Conservation (phyloP, 179 eudicot genomes). For the Drosera spatulata region DNA sequence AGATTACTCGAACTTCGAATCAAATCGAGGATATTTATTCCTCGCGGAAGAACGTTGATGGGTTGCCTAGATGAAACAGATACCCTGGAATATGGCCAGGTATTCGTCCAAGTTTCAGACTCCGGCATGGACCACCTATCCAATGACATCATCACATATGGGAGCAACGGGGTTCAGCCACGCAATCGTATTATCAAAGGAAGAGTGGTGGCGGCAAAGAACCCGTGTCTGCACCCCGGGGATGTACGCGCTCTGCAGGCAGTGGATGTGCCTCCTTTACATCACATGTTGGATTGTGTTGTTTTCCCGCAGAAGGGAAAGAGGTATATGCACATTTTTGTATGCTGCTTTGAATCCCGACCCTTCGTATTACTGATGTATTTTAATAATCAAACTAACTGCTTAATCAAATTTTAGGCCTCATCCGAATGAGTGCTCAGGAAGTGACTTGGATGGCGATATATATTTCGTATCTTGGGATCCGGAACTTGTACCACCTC, state of each 20-base stretch:
- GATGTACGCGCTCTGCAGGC: constrained; percentile 78
- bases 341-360: neutral
- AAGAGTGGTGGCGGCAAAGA: constrained; percentile 76
- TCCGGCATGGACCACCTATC: neutral
- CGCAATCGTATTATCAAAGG: constrained; percentile 25
- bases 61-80: constrained; percentile 87
- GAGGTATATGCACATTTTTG: constrained; percentile 29
- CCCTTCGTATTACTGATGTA: too few relatives aligned
- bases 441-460: constrained; percentile 98
- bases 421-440: constrained; percentile 99
- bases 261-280: constrained; percentile 61
- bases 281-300: constrained; percentile 90
- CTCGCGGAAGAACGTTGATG: constrained; percentile 73
- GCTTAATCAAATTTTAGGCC: constrained; percentile 36
- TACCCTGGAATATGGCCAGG: constrained; percentile 74
- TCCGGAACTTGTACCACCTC: constrained; percentile 56
- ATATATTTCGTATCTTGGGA: constrained; percentile 97
- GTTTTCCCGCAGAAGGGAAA: constrained; percentile 84
- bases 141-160: constrained; percentile 15
- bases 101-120: constrained; percentile 39
- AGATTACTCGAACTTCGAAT: constrained; percentile 71
- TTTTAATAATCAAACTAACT: neutral
- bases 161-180: constrained; percentile 13
- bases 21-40: constrained; percentile 64
- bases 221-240: constrained; percentile 96